Evolutionary conservation across 148 eudicot species (phyloP), one percentile per base, ranked within the genome.

Genomic region (Chenopodium berlandieri): DNA sequence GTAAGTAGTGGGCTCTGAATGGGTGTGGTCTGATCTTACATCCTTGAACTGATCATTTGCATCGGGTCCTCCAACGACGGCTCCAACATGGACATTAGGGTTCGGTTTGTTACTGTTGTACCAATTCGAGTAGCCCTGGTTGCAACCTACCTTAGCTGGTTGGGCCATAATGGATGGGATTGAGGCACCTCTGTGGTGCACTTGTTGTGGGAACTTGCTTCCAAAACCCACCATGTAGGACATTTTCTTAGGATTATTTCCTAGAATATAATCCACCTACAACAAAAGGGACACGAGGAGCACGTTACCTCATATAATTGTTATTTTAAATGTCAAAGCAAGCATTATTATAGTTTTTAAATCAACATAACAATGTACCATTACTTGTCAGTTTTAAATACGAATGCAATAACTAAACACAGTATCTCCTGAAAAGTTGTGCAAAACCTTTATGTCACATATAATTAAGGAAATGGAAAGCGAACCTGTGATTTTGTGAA

Each of bases 141-240:
- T 84, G 85, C 97, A 96, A 0, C 91, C 94, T 23, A 96, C 82
- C 73, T 85, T 88, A 25, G 78, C 68, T 4, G 91, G 94, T n/a
- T 77, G 85, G 23, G 4, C 30, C 48, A 40, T 52, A 3, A 87
- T 81, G 7, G 99, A 94, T 22, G 92, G 91, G 27, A 94, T 86
- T 71, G 99, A 95, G 32, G 97, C 85, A n/a, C 94, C 99, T 76
- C 99, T 86, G 68, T 94, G 99, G 86, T 95, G 99, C 11, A 91
- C 5, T 56, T 92, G 92, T 34, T 63, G 76, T 5, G 99, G 97
- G 80, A 86, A 91, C 67, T 89, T 92, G 81, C 65, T 84, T 16
- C 97, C 97, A 73, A 84, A 91, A 1, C 97, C 99, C 44, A 90
- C 99, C 97, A 95, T 92, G 88, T 95, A 95, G 54, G 97, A 89